Conservation (phyloP, 2,329 filamentous ascomycete genomes). For the Annulohypoxylon truncatum region DNA sequence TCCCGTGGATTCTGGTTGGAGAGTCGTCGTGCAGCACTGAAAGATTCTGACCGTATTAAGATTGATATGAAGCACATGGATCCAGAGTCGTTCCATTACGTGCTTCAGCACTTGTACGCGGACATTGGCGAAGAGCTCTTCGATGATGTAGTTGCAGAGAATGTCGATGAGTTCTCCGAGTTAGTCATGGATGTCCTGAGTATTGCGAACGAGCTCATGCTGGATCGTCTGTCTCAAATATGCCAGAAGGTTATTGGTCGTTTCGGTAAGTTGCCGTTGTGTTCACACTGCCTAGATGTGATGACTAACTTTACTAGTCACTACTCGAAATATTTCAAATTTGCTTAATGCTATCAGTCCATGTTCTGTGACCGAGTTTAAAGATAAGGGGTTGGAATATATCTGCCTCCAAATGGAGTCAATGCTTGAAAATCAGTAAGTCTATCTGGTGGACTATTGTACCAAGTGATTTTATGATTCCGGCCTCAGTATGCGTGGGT, state of each 20-base stretch:
- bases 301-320: conserved; percentile 62
- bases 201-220: conserved; percentile 93
- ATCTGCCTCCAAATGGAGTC: conserved; percentile 90
- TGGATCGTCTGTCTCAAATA: conserved; percentile 88
- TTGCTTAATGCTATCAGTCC: conserved; percentile 88
- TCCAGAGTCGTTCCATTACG: conserved; percentile 78
- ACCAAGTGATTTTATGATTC: not conserved
- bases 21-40: conserved; percentile 66
- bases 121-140: conserved; percentile 86
- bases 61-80: conserved; percentile 88
- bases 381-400: conserved; percentile 88
- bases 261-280: conserved; percentile 60
- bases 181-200: conserved; percentile 91
- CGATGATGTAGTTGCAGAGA: conserved; percentile 75
- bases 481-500: not conserved
- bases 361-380: conserved; percentile 86
- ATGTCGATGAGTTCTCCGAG: conserved; percentile 87
- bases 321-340: conserved; percentile 84
- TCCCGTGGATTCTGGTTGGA: conserved; percentile 87
- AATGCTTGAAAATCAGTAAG: conserved; percentile 84
- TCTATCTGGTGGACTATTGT: not conserved
- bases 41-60: conserved; percentile 64
- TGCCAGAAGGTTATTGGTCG: conserved; percentile 87
- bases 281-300: not conserved
- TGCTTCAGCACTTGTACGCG: conserved; percentile 84